Percentiles rank a stretch among this genome's conserved stretches.
Conservation (phyloP, 192 early-diverging fungal species). For the Coemansia sp. region DNA sequence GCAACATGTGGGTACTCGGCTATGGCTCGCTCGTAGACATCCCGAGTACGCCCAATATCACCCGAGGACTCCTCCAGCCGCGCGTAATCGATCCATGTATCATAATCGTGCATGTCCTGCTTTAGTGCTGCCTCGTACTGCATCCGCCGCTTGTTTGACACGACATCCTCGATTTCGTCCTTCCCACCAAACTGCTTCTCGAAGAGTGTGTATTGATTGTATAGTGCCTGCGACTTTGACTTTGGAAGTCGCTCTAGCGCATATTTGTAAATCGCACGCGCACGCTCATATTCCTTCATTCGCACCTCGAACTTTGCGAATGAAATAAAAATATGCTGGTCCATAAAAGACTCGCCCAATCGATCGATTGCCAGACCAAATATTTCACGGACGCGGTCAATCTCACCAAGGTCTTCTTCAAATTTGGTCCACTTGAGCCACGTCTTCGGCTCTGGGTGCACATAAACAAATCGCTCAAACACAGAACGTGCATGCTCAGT, state of each 20-base stretch:
- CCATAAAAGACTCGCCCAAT: slow-evolving; percentile 86
- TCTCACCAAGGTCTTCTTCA: slow-evolving; percentile 79
- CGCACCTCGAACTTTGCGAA: slow-evolving; percentile 97
- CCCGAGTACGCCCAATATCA: slow-evolving; percentile 74
- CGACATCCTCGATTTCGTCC: slow-evolving; percentile 88
- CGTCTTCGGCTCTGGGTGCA: slow-evolving; percentile 89
- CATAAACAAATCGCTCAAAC: slow-evolving; percentile 81
- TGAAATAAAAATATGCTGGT: slow-evolving; percentile 91
- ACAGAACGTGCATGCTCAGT: slow-evolving; percentile 75
- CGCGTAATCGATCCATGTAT: slow-evolving; percentile 97
- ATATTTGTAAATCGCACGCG: slow-evolving; percentile 94
- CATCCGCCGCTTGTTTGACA: slow-evolving; percentile 81
- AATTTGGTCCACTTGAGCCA: slow-evolving; percentile 98
- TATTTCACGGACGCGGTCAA: slow-evolving; percentile 75
- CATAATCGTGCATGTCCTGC: slow-evolving; percentile 86
- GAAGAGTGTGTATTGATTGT: slow-evolving; percentile 93
- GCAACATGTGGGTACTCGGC: slow-evolving; percentile 78
- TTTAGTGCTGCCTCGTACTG: slow-evolving; percentile 82
- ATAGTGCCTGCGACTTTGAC: slow-evolving; percentile 78
- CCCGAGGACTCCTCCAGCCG: slow-evolving; percentile 77
- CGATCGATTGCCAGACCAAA: slow-evolving; percentile 84
- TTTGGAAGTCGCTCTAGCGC: slow-evolving; percentile 86
- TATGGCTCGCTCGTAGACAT: slow-evolving; percentile 95
- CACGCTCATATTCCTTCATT: slow-evolving; percentile 86
- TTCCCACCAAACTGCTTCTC: slow-evolving; percentile 94